phyloP scores from a whole-genome alignment of 495 filamentous ascomycete genomes.

The Pyronema omphalodes region DNA sequence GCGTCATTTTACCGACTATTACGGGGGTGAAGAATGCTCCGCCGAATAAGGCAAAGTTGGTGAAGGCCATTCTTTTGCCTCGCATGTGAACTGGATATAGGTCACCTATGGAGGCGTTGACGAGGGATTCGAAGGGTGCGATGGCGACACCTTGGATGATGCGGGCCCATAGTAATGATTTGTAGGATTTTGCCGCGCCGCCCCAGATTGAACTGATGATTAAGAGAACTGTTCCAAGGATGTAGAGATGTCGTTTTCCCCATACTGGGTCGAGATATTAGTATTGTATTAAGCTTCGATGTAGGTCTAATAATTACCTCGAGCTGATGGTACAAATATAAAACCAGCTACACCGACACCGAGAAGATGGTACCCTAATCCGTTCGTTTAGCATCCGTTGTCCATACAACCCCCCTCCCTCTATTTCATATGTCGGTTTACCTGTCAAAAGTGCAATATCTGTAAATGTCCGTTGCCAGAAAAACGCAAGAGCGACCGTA shows the following conservation, averaged over 20 bases:
- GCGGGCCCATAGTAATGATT: slow-evolving; percentile 53
- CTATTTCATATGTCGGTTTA: background rate
- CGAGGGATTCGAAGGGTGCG: slow-evolving; percentile 57
- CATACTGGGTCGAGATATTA: slow-evolving; percentile 33
- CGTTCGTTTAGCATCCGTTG: background rate
- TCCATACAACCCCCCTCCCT: background rate
- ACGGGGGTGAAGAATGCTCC: slow-evolving; percentile 86
- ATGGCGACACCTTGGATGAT: slow-evolving; percentile 58
- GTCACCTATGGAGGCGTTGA: slow-evolving; percentile 63
- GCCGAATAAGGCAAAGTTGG: slow-evolving; percentile 76
- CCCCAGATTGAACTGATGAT: slow-evolving; percentile 59
- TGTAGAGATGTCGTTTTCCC: slow-evolving; percentile 77
- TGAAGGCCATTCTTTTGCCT: slow-evolving; percentile 76
- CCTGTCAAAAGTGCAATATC: slow-evolving; percentile 56
- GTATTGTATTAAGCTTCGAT: no score
- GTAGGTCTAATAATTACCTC: slow-evolving; percentile 16
- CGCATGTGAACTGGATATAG: slow-evolving; percentile 57
- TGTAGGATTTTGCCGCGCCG: slow-evolving; percentile 47
- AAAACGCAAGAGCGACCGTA: slow-evolving; percentile 48
- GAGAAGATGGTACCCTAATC: slow-evolving; percentile 56
- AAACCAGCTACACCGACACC: slow-evolving; percentile 66
- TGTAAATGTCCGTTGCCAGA: slow-evolving; percentile 43
- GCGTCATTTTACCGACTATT: slow-evolving; percentile 68
- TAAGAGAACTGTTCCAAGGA: slow-evolving; percentile 59
- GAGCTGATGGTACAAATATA: slow-evolving; percentile 68